These are phyloP conservation scores for Prosopis cineraria DNA, from an alignment of 306 rosid genomes.

Conservation along the genomic window DNA sequence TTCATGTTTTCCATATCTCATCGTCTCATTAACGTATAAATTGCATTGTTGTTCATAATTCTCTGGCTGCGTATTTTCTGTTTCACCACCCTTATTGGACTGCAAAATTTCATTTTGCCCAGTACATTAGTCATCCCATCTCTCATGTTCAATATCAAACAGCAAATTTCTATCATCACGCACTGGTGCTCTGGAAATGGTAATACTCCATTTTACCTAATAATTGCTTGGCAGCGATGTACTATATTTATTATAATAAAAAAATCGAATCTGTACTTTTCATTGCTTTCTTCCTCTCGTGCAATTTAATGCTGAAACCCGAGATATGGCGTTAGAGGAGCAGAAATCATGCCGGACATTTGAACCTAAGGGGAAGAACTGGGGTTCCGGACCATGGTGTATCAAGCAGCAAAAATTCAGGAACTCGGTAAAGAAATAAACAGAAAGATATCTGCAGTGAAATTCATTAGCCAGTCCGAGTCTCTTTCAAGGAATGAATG, in stretches of 20 bases:
- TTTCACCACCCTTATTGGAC: neutral
- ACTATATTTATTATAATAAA: no score
- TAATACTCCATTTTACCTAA: neutral
- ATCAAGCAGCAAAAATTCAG: neutral
- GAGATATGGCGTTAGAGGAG: neutral
- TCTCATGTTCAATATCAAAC: neutral
- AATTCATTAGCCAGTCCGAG: neutral
- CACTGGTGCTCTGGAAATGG: neutral
- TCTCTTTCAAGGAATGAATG: neutral
- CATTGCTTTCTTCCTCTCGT: neutral
- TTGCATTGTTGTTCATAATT: neutral
- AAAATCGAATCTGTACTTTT: neutral
- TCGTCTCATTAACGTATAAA: neutral
- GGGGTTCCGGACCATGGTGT: neutral
- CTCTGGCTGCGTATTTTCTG: neutral
- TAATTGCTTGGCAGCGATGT: neutral
- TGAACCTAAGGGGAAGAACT: neutral
- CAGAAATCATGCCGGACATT: neutral
- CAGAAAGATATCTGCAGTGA: neutral
- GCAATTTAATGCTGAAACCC: neutral
- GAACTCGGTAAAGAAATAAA: neutral
- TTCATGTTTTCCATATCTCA: neutral
- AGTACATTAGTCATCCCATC: neutral
- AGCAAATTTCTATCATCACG: neutral
- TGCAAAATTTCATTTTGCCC: neutral